These are phyloP conservation scores for Coemansia sp. DNA, from an alignment of 192 early-diverging fungal genomes.

Conservation along the genomic window DNA sequence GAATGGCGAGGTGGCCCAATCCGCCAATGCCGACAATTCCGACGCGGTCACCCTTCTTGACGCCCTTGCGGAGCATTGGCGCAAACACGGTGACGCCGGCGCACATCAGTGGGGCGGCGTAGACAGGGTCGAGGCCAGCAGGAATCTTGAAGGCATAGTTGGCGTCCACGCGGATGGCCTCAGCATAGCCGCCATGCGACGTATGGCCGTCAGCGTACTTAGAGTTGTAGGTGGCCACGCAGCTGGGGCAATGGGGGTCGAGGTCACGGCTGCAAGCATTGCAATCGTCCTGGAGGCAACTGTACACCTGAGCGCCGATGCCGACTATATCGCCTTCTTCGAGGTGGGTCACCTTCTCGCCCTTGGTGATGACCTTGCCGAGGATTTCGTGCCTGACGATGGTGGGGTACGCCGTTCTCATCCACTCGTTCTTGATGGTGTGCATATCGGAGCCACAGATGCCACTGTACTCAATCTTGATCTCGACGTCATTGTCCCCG, in stretches of 20 bases:
- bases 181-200: slow-evolving; percentile 61
- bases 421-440: slow-evolving; percentile 63
- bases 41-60: slow-evolving; percentile 63
- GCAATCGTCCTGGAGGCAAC: slow-evolving; percentile 58
- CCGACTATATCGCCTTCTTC: slow-evolving; percentile 65
- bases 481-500: slow-evolving; percentile 65
- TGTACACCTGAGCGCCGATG: slow-evolving; percentile 63
- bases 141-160: slow-evolving; percentile 70
- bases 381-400: slow-evolving; percentile 73
- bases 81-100: slow-evolving; percentile 77
- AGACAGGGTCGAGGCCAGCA: slow-evolving; percentile 46
- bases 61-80: slow-evolving; percentile 61
- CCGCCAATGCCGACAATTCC: slow-evolving; percentile 81
- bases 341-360: slow-evolving; percentile 54
- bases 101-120: slow-evolving; percentile 76
- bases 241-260: slow-evolving; percentile 48
- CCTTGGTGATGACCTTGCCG: slow-evolving; percentile 61
- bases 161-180: slow-evolving; percentile 59
- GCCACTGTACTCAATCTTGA: slow-evolving; percentile 73
- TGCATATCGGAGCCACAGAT: slow-evolving; percentile 80
- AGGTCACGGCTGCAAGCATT: slow-evolving; percentile 48
- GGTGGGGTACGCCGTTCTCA: slow-evolving; percentile 37
- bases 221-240: slow-evolving; percentile 55
- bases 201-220: slow-evolving; percentile 55
- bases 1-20: slow-evolving; percentile 72